Evolutionary conservation across 2,329 filamentous ascomycete species (phyloP).

Genomic region (Pseudophaeomoniella oleicola): DNA sequence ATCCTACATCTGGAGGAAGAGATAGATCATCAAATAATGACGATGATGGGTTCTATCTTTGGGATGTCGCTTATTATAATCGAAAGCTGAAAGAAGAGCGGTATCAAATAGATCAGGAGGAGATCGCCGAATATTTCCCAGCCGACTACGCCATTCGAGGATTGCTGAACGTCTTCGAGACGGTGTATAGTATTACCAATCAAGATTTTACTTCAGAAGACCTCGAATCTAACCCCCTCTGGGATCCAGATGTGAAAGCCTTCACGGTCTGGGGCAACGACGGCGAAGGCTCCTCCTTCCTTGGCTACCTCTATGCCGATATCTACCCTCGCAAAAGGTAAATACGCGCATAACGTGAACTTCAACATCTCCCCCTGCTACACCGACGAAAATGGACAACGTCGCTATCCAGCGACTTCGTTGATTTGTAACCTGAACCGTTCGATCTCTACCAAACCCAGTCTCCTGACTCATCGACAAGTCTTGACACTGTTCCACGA

Average conservation of each 20-base stretch:
- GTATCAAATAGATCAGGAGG: conserved; percentile 63
- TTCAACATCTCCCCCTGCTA: conserved; percentile 60
- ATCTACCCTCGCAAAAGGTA: conserved; percentile 40
- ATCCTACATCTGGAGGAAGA: conserved; percentile 35
- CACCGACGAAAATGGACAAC: conserved; percentile 49
- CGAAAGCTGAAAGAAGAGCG: conserved; percentile 68
- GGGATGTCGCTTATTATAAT: conserved; percentile 71
- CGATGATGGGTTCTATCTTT: conserved; percentile 63
- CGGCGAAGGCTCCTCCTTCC: conserved; percentile 54
- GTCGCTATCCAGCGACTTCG: conserved; percentile 63
- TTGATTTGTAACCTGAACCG: conserved; percentile 80
- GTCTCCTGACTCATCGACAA: conserved; percentile 68
- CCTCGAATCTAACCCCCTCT: conserved; percentile 51
- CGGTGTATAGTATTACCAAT: conserved; percentile 66
- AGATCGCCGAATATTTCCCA: conserved; percentile 75
- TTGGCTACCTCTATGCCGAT: conserved; percentile 53
- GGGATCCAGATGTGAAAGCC: conserved; percentile 71
- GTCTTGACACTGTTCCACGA: conserved; percentile 67
- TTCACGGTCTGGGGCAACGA: conserved; percentile 64
- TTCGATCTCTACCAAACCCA: conserved; percentile 57
- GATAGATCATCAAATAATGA: conserved; percentile 29
- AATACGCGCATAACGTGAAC: conserved; percentile 53
- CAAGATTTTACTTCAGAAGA: conserved; percentile 43
- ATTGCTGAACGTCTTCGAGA: conserved; percentile 74
- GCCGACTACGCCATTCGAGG: conserved; percentile 56